Evolutionary conservation across 2,329 filamentous ascomycete species (phyloP).

Genomic region (Neonectria punicea): DNA sequence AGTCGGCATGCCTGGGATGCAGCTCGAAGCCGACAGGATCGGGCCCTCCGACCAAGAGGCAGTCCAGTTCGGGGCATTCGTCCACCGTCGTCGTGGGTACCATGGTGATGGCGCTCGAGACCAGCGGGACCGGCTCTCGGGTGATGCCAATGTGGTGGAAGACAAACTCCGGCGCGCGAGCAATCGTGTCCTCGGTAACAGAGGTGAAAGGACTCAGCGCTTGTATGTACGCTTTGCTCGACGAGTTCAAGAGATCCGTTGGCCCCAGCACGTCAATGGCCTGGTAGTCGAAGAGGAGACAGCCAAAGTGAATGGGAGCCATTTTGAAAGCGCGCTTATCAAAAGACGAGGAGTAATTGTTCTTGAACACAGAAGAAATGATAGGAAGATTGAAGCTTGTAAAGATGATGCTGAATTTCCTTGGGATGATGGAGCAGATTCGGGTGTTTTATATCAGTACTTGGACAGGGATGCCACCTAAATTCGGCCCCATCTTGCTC

Average conservation of each 20-base stretch:
- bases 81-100: slow-evolving; percentile 47
- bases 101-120: slow-evolving; percentile 29
- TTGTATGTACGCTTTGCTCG: slow-evolving; percentile 34
- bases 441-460: no score
- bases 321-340: no score
- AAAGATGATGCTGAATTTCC: no score
- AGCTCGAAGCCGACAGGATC: slow-evolving; percentile 41
- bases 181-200: slow-evolving; percentile 33
- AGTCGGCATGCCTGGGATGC: slow-evolving; percentile 42
- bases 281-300: slow-evolving; percentile 44
- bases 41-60: slow-evolving; percentile 50
- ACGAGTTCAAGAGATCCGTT: slow-evolving; percentile 47
- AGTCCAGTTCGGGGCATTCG: slow-evolving; percentile 50
- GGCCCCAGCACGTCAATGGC: slow-evolving; percentile 41
- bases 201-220: slow-evolving; percentile 21
- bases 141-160: slow-evolving; percentile 50
- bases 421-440: no score
- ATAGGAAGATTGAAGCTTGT: no score
- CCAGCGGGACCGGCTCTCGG: slow-evolving; percentile 40
- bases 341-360: no score
- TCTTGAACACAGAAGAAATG: no score
- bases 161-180: slow-evolving; percentile 42
- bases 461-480: no score
- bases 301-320: no score
- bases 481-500: no score